Evolutionary conservation across 2,329 filamentous ascomycete species (phyloP), one percentile per base, ranked within the genome.

Genomic region (Ophiostoma australiae): DNA sequence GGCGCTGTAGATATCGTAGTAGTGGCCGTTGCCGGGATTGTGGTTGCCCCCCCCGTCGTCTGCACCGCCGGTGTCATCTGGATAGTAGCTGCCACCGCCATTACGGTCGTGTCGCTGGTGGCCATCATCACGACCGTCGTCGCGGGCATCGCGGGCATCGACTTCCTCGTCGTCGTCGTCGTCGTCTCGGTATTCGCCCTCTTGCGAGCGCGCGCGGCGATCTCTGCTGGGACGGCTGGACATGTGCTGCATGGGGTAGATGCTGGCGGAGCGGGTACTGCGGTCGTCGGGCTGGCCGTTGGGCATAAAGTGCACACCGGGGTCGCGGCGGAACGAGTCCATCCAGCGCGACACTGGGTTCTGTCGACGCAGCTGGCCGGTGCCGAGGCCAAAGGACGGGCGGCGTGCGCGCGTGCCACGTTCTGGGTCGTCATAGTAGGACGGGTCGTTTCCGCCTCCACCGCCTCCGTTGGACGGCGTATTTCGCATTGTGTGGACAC

Each of bases 291-390:
- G 7, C 27, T 35, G 41, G 44, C 10, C 23, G 10, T 80, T 79
- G 63, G 84, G 81, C 58, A 84, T 84, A 74, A 86, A 80, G 72
- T 80, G 81, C 70, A 81, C 79, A 74, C 79, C 78, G 8, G 87
- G 85, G 75, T 90, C 88, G 72, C 87, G 85, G 75, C 85, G 85
- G 81, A 91, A 91, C 78, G 86, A 84, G 79, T 90, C 85, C 75
- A 89, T 74, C 76, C 87, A 82, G 72, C 82, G 82, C 20, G 63
- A 31, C 11, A 75, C 17, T 41, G 69, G 70, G 48, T 72, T 71
- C 8, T 70, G 48, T 31, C 68, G 73, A 6, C n/a, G 70, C 10
- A 61, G 31, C 20, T 23, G 41, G 61, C 69, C 71, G 4, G 69
- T 70, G 70, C 74, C 72, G 7, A 73, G 20, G 61, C 73, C 74